phyloP scores from a whole-genome alignment of 2,329 filamentous ascomycete genomes.

The Alternaria arborescens region DNA sequence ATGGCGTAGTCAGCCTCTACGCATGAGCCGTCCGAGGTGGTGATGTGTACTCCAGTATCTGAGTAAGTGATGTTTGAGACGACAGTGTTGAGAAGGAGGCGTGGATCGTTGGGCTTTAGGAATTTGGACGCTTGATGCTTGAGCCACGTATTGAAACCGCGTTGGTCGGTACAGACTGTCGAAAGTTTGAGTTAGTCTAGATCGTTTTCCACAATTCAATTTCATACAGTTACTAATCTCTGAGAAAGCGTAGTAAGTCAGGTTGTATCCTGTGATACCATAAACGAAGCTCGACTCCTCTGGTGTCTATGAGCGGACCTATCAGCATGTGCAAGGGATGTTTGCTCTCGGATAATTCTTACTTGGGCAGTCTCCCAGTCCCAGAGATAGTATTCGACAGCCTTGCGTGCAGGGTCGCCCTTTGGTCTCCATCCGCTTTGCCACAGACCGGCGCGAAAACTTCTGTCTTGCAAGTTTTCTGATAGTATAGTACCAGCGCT shows the following conservation, averaged over 20 bases:
- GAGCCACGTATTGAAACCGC: constrained; percentile 69
- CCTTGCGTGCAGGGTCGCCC: constrained; percentile 64
- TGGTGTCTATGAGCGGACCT: constrained; percentile 51
- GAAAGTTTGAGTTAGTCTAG: constrained; percentile 68
- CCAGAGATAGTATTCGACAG: constrained; percentile 68
- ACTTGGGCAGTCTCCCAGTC: constrained; percentile 66
- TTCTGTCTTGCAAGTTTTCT: constrained; percentile 69
- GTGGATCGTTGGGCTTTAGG: constrained; percentile 62
- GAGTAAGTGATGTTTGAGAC: constrained; percentile 65
- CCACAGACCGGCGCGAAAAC: constrained; percentile 65
- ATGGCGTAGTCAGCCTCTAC: constrained; percentile 69
- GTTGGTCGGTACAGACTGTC: constrained; percentile 67
- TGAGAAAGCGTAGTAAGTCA: constrained; percentile 36
- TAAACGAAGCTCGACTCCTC: constrained; percentile 66
- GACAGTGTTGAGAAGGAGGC: constrained; percentile 66
- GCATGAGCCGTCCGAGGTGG: constrained; percentile 64
- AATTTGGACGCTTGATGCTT: constrained; percentile 66
- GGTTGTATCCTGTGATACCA: constrained; percentile 65
- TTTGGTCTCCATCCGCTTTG: constrained; percentile 70
- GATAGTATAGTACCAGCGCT: constrained; percentile 66
- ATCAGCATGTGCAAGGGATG: not conserved
- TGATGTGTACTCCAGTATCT: constrained; percentile 62
- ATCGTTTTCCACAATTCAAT: constrained; percentile 46
- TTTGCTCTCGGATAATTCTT: not conserved
- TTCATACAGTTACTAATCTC: constrained; percentile 15